Percentiles rank a stretch among this genome's conserved stretches.
phyloP scores from a whole-genome alignment of 2,329 filamentous ascomycete species.

The Furcasterigmium furcatum region DNA sequence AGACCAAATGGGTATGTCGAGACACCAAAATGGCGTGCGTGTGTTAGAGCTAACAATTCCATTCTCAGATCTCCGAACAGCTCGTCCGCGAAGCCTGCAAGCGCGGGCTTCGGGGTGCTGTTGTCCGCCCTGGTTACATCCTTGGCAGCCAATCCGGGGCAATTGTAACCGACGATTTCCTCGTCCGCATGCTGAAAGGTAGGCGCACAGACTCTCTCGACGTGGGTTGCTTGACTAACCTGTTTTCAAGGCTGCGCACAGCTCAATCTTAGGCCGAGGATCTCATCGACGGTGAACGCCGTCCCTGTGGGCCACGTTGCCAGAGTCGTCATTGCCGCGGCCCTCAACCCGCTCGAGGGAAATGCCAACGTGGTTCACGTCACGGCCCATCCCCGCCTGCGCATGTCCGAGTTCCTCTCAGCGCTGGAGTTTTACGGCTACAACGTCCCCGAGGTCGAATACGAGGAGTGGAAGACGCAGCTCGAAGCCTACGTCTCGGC shows the following conservation, averaged over 20 bases:
- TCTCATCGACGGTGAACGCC: slow-evolving; percentile 84
- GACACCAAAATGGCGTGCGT: too few species aligned
- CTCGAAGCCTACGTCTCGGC: slow-evolving; percentile 65
- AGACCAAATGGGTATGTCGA: slow-evolving; percentile 83
- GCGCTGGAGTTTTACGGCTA: slow-evolving; percentile 73
- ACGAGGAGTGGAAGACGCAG: slow-evolving; percentile 64
- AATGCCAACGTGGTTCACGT: slow-evolving; percentile 59
- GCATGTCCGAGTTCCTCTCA: slow-evolving; percentile 74
- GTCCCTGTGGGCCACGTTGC: slow-evolving; percentile 85
- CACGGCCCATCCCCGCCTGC: slow-evolving; percentile 74
- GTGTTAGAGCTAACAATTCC: too few species aligned
- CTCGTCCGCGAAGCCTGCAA: slow-evolving; percentile 74
- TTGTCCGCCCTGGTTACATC: slow-evolving; percentile 84
- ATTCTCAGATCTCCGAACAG: not conserved
- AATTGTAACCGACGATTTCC: slow-evolving; percentile 83
- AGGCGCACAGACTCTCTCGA: too few species aligned
- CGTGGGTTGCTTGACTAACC: too few species aligned
- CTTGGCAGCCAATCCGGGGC: slow-evolving; percentile 70
- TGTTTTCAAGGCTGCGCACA: slow-evolving; percentile 91
- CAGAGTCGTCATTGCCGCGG: slow-evolving; percentile 72
- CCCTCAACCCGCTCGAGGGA: slow-evolving; percentile 55
- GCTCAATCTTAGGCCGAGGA: slow-evolving; percentile 67
- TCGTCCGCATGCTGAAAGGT: slow-evolving; percentile 82
- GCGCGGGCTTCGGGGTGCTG: slow-evolving; percentile 70
- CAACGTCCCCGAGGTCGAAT: slow-evolving; percentile 61